Evolutionary conservation across 108 stramenopile genomes (phyloP).

Genomic region (Bacterosira constricta): DNA sequence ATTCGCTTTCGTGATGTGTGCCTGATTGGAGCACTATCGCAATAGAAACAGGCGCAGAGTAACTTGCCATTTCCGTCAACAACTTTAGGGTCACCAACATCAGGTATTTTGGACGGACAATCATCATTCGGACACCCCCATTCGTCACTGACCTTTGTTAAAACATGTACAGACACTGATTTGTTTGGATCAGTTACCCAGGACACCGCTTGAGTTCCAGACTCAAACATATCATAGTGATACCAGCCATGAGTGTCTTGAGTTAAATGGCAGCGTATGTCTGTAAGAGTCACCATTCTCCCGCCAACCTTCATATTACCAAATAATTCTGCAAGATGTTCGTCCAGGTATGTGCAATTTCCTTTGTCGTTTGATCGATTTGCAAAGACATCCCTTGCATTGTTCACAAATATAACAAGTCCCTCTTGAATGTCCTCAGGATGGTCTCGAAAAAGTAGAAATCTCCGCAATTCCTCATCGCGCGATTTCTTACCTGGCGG

Average conservation of each 20-base stretch:
- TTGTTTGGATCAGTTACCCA: background rate
- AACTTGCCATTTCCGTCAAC: too few species aligned
- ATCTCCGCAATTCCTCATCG: background rate
- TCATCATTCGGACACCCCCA: background rate
- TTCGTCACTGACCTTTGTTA: background rate
- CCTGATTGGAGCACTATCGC: too few species aligned
- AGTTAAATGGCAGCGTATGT: too few species aligned
- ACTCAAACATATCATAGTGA: constrained; percentile 14
- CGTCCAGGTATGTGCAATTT: background rate
- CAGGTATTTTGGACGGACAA: too few species aligned
- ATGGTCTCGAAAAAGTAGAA: background rate
- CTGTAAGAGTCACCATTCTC: background rate
- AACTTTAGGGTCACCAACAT: too few species aligned
- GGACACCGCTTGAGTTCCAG: background rate
- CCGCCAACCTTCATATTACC: constrained; percentile 13
- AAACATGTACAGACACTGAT: background rate
- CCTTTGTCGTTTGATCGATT: constrained; percentile 1
- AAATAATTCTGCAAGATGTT: constrained; percentile 6
- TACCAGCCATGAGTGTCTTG: too few species aligned
- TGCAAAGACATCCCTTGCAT: constrained; percentile 1
- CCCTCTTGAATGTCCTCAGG: background rate
- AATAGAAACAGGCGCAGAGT: too few species aligned
- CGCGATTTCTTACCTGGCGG: background rate
- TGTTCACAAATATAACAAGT: constrained; percentile 5
- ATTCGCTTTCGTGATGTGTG: too few species aligned